Base-by-base conservation (phyloP, 1,284 basidiomycete genomes). In the Leccinum solheimii region DNA sequence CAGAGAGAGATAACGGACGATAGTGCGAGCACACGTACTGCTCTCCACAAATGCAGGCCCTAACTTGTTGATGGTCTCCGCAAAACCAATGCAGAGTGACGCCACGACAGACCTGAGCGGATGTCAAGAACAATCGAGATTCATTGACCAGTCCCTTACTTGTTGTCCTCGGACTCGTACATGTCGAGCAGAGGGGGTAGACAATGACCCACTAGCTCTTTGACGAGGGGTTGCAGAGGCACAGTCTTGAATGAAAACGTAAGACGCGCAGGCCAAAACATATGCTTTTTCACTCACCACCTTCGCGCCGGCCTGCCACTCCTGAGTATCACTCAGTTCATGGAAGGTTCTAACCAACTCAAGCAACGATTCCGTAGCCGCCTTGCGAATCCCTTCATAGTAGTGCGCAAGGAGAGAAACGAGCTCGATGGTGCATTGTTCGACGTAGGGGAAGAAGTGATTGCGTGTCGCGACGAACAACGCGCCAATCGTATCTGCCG, bases 311-410 rank as follows among this genome's bases (percentile, higher is more conserved):
- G 94, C 81, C 64, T 84, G 78, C 95, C 97, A 98, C 62, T 95
- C 88, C 55, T 83, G 80, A 26, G 90, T 87, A 64, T 91, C 85
- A 64, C 91, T 91, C 62, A 99, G 82, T 58, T 95, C 92, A 76
- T 98, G 94, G 82, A 97, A 95, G 1, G 93, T 95, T 76, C 93
- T 86, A 68, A 98, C 86, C 75, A 95, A 92, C 71, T 94, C 90
- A 71, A 99, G 86, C 53, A 99, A 82, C 16, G 94, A 92, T 51
- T 95, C 91, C 6, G 93, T 88, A 49, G 95, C 92, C 55, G 93
- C 90, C 83, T 99, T 99, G 71, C 97, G 86, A 78, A 99, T 98
- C 38, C 97, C 97, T 77, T 99, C 96, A 78, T 98, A 98, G 80
- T 97, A 99, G 78, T 98, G 95, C 30, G 88, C 81, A 38, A 98